phyloP scores from a whole-genome alignment of 352 stramenopile species.

The Pythium grandisporangium region DNA sequence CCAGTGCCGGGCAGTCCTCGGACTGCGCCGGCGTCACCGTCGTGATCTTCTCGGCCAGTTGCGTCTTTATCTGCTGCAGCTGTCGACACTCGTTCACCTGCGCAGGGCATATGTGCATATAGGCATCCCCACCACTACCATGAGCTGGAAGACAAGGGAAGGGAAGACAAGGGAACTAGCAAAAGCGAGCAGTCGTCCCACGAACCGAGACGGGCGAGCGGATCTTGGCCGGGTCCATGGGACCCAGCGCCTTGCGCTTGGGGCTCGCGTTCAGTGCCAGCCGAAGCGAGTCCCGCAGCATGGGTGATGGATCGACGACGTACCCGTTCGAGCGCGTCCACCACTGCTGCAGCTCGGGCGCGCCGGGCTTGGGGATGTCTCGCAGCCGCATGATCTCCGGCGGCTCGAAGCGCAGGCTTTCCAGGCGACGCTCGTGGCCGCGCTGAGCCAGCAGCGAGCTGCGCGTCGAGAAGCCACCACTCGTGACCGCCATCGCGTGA shows the following conservation, averaged over 20 bases:
- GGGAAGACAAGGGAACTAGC: too few relatives aligned
- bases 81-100: slow-evolving; percentile 21
- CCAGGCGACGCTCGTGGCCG: slow-evolving; percentile 16
- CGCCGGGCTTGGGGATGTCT: slow-evolving; percentile 34
- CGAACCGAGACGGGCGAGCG: slow-evolving; percentile 21
- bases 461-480: slow-evolving; percentile 28
- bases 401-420: slow-evolving; percentile 44
- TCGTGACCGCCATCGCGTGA: slow-evolving; percentile 24
- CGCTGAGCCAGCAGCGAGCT: slow-evolving; percentile 22
- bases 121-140: too few relatives aligned
- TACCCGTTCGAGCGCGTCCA: slow-evolving; percentile 51
- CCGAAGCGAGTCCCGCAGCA: slow-evolving; percentile 30
- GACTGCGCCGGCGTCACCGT: slow-evolving; percentile 21
- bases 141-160: too few relatives aligned
- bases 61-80: slow-evolving; percentile 18
- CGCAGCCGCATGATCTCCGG: slow-evolving; percentile 32
- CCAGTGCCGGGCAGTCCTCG: slow-evolving; percentile 14
- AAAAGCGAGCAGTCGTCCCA: too few relatives aligned
- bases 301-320: slow-evolving; percentile 34
- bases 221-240: slow-evolving; percentile 38
- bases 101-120: too few relatives aligned
- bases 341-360: slow-evolving; percentile 30
- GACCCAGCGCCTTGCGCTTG: slow-evolving; percentile 17
- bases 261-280: slow-evolving; percentile 20
- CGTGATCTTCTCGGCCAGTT: slow-evolving; percentile 38